These are phyloP conservation scores for Melaleuca quinquenervia DNA, from an alignment of 345 rosid genomes.

Conservation along the genomic window DNA sequence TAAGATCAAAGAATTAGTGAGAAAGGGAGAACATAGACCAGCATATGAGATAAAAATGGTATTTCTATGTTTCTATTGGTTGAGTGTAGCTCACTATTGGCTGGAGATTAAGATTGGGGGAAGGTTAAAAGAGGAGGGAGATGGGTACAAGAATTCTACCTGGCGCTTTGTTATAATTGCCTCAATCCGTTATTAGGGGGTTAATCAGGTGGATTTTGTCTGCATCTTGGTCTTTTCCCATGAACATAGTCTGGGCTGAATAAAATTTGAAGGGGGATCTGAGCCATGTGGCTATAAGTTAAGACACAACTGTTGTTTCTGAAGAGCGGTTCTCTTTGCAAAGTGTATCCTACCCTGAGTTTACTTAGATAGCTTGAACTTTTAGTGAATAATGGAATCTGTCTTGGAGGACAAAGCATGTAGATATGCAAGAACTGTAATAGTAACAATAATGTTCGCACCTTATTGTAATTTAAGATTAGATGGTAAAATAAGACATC, in stretches of 20 bases:
- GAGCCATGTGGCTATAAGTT: not conserved
- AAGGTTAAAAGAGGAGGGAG: not conserved
- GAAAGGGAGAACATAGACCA: not conserved
- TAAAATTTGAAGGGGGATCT: not conserved
- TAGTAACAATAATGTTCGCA: not conserved
- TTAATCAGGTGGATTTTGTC: not conserved
- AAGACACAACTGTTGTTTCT: not conserved
- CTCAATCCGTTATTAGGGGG: not conserved
- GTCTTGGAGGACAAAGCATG: not conserved
- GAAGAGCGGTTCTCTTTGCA: not conserved
- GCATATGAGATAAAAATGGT: not conserved
- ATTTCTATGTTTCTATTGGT: too few relatives aligned
- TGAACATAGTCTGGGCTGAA: not conserved
- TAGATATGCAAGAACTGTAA: not conserved
- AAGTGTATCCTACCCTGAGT: not conserved
- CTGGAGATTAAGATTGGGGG: not conserved
- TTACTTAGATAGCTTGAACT: not conserved
- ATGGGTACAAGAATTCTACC: not conserved
- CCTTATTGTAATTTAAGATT: not conserved
- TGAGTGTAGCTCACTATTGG: not conserved
- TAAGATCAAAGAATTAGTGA: not conserved
- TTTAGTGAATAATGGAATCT: not conserved
- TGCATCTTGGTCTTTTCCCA: not conserved
- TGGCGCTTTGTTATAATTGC: not conserved
- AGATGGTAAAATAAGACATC: not conserved